Evolutionary conservation across 495 filamentous ascomycete species (phyloP).

Genomic region (Xylaria cubensis): DNA sequence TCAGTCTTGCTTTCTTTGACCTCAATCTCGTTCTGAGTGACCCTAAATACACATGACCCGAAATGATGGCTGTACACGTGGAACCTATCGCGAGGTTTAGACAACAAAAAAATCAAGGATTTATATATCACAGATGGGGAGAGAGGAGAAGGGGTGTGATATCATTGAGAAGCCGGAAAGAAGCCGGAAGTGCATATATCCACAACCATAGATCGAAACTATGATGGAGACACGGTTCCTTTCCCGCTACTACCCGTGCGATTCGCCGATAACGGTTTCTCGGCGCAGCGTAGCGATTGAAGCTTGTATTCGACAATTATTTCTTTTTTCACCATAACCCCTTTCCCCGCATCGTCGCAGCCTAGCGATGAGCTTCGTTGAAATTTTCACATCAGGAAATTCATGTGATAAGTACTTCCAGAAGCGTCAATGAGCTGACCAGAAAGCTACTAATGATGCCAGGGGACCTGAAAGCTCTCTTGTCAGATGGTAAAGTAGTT

Average conservation of each 20-base stretch:
- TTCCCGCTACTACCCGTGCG: not conserved
- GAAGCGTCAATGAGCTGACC: not conserved
- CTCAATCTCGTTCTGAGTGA: not conserved
- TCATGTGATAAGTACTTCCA: not conserved
- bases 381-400: not conserved
- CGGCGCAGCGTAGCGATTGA: not conserved
- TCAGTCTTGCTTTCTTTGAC: not conserved
- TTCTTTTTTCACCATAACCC: not conserved
- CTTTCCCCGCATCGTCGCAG: not conserved
- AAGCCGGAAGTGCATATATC: constrained; percentile 13
- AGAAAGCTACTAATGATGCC: not conserved
- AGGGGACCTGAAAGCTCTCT: not conserved
- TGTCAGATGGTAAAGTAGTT: not conserved
- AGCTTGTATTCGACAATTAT: not conserved
- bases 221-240: not conserved
- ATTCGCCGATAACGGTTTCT: constrained; percentile 17
- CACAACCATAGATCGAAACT: not conserved
- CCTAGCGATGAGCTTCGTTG: not conserved
- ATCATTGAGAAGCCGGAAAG: constrained; percentile 2
- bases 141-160: not conserved
- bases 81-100: not conserved
- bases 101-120: not conserved
- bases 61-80: not conserved
- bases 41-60: not conserved
- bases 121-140: not conserved